These are phyloP conservation scores for Rhazya stricta DNA, from an alignment of 257 asterid genomes.

Conservation along the genomic window DNA sequence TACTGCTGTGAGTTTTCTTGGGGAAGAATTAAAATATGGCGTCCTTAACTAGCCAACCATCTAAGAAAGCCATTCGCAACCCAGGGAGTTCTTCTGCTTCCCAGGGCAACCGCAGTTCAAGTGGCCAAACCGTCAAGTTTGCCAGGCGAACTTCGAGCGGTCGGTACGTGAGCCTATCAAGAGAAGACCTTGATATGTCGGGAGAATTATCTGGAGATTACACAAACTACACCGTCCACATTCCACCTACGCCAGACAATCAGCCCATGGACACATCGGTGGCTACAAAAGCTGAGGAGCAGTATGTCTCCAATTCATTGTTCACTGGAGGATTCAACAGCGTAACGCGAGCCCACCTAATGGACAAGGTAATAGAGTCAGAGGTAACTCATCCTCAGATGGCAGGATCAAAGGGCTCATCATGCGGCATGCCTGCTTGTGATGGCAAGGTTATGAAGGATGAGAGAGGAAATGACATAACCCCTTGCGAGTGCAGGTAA, in stretches of 20 bases:
- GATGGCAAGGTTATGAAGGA: slow-evolving; percentile 84
- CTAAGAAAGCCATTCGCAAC: slow-evolving; percentile 40
- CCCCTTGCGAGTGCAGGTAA: slow-evolving; percentile 83
- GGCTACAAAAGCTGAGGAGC: slow-evolving; percentile 85
- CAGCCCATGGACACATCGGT: slow-evolving; percentile 70
- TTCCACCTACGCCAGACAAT: slow-evolving; percentile 87
- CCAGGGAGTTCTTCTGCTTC: slow-evolving; percentile 30
- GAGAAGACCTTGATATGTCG: slow-evolving; percentile 76
- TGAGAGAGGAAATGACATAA: slow-evolving; percentile 67
- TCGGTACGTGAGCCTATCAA: slow-evolving; percentile 61
- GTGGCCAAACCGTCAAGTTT: slow-evolving; percentile 67
- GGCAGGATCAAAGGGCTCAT: slow-evolving; percentile 84
- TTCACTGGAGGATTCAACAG: slow-evolving; percentile 86
- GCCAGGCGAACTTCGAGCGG: slow-evolving; percentile 83
- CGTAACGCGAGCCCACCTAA: slow-evolving; percentile 83
- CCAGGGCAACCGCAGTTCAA: slow-evolving; percentile 21
- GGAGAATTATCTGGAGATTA: slow-evolving; percentile 57
- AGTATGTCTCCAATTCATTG: slow-evolving; percentile 72
- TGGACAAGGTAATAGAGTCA: slow-evolving; percentile 90
- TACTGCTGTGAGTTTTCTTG: not conserved
- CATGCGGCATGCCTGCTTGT: slow-evolving; percentile 72
- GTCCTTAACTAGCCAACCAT: slow-evolving; percentile 44
- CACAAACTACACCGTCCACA: slow-evolving; percentile 75
- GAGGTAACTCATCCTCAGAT: slow-evolving; percentile 79
- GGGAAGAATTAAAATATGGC: slow-evolving; percentile 30